These are phyloP conservation scores for Raddia distichophylla DNA, from an alignment of 176 grass and related monocot species.

Conservation along the genomic window DNA sequence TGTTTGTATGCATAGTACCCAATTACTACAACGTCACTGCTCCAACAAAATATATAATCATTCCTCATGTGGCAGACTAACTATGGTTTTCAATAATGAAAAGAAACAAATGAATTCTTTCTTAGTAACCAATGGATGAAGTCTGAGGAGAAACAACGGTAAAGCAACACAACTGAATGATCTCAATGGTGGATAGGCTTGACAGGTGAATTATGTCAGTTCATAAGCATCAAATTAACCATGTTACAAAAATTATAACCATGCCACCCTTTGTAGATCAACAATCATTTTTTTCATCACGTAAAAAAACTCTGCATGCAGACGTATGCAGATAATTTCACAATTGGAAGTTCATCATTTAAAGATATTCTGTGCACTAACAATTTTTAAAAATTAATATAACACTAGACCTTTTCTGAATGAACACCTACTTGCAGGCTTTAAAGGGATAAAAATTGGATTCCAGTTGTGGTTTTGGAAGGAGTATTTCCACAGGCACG, in stretches of 20 bases:
- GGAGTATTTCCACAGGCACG: constrained; percentile 5
- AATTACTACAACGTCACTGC: background rate
- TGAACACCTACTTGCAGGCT: background rate
- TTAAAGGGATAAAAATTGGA: background rate
- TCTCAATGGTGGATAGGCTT: background rate
- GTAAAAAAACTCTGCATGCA: background rate
- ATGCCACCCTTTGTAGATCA: background rate
- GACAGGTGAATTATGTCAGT: background rate
- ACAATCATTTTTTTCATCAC: background rate
- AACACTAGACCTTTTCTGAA: background rate
- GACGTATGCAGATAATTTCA: background rate
- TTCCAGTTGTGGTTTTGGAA: background rate
- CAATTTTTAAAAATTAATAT: background rate
- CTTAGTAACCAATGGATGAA: background rate
- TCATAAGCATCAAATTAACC: background rate
- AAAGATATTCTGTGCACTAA: constrained; percentile 1
- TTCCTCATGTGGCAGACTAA: background rate
- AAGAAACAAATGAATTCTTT: background rate
- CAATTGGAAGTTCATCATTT: constrained; percentile 17
- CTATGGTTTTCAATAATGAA: background rate
- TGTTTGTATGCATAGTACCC: background rate
- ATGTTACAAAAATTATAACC: background rate
- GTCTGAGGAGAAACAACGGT: background rate
- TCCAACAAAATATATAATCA: background rate
- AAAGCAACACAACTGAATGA: background rate